Evolutionary conservation across 257 asterid species (phyloP).

Genomic region (Nicotiana otophora): DNA sequence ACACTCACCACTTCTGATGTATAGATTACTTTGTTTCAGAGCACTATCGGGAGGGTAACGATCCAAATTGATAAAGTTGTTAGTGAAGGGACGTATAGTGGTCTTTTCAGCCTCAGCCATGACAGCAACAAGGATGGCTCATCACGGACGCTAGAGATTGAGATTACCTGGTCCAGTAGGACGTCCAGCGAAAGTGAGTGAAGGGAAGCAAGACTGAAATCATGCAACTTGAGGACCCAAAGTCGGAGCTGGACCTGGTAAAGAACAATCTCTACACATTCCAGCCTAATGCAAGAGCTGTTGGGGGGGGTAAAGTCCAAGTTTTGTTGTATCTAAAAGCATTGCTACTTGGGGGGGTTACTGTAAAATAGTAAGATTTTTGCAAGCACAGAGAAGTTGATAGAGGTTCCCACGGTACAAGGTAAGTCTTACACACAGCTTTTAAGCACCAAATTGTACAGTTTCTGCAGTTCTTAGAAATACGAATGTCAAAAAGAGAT

Average conservation of each 20-base stretch:
- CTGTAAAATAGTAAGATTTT: background rate
- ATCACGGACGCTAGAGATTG: slow-evolving; percentile 59
- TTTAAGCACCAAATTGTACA: slow-evolving; percentile 11
- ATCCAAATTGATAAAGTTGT: slow-evolving; percentile 76
- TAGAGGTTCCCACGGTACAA: background rate
- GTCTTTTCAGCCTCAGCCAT: slow-evolving; percentile 51
- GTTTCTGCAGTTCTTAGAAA: background rate
- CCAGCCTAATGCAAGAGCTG: background rate
- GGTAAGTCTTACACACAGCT: background rate
- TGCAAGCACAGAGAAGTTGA: background rate
- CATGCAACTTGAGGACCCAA: background rate
- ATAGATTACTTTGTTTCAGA: slow-evolving; percentile 35
- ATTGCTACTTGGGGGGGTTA: background rate
- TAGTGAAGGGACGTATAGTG: slow-evolving; percentile 67
- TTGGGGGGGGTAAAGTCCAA: background rate
- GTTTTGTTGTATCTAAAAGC: background rate
- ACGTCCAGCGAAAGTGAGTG: slow-evolving; percentile 25
- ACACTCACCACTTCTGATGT: slow-evolving; percentile 10
- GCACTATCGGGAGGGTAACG: slow-evolving; percentile 60
- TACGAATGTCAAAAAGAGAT: background rate
- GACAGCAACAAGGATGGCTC: slow-evolving; percentile 49
- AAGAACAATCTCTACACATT: background rate
- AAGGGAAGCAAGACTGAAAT: slow-evolving; percentile 3
- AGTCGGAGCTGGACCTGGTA: background rate
- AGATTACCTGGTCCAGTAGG: slow-evolving; percentile 69